These are phyloP conservation scores for Aspergillus aculeatus DNA, from an alignment of 2,329 filamentous ascomycete genomes.

Conservation along the genomic window DNA sequence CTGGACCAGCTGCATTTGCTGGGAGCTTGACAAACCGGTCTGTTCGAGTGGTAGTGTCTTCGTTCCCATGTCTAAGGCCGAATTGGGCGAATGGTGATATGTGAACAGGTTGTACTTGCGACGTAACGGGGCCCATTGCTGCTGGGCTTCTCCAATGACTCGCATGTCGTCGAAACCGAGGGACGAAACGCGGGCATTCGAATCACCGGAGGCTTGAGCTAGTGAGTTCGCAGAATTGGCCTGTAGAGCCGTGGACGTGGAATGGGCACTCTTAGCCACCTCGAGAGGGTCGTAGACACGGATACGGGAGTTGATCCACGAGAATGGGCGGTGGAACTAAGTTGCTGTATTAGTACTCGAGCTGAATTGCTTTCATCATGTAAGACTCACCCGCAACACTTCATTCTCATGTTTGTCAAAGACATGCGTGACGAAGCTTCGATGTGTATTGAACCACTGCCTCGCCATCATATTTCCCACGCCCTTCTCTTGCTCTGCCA, in stretches of 20 bases:
- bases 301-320: slow-evolving; percentile 62
- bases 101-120: slow-evolving; percentile 66
- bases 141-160: slow-evolving; percentile 62
- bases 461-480: slow-evolving; percentile 56
- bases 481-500: slow-evolving; percentile 63
- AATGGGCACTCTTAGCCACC: slow-evolving; percentile 30
- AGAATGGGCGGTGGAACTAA: slow-evolving; percentile 62
- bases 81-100: slow-evolving; percentile 48
- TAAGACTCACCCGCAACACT: slow-evolving; percentile 50
- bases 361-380: neutral
- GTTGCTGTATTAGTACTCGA: slow-evolving; percentile 11
- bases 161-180: slow-evolving; percentile 59
- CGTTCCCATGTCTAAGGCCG: slow-evolving; percentile 37
- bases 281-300: slow-evolving; percentile 56
- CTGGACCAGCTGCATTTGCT: slow-evolving; percentile 45
- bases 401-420: slow-evolving; percentile 62
- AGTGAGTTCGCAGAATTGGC: slow-evolving; percentile 45
- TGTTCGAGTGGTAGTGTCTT: slow-evolving; percentile 44
- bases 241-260: slow-evolving; percentile 46
- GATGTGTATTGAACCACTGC: slow-evolving; percentile 62
- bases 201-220: slow-evolving; percentile 38
- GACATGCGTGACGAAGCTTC: slow-evolving; percentile 64
- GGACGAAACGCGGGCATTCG: slow-evolving; percentile 53
- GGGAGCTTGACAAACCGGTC: slow-evolving; percentile 50
- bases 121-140: slow-evolving; percentile 62